Conservation (phyloP, 345 rosid genomes). For the Linum trigynum region DNA sequence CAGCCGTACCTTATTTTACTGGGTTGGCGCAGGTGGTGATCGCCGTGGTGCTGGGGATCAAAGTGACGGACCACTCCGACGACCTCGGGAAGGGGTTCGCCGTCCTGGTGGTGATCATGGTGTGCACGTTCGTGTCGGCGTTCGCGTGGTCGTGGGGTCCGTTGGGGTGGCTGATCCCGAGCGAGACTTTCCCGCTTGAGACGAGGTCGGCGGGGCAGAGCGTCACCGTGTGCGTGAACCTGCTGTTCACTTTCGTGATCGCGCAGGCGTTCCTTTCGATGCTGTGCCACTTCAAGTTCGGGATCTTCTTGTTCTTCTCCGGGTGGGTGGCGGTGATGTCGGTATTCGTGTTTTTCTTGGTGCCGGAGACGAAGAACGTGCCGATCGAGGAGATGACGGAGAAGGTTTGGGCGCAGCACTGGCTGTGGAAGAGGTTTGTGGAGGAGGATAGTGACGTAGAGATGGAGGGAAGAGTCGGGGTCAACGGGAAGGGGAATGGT, state of each 20-base stretch:
- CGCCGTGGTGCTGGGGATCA: constrained; percentile 60
- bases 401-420: constrained; percentile 88
- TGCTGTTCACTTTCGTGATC: constrained; percentile 80
- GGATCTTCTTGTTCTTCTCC: constrained; percentile 88
- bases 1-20: too few species aligned
- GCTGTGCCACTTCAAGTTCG: constrained; percentile 90
- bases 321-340: constrained; percentile 87
- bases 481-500: constrained; percentile 20
- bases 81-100: constrained; percentile 36
- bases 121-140: constrained; percentile 73
- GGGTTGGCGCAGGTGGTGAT: constrained; percentile 14
- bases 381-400: constrained; percentile 99
- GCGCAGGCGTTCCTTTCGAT: constrained; percentile 95
- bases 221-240: constrained; percentile 71
- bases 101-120: constrained; percentile 58
- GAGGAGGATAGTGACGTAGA: constrained; percentile 38
- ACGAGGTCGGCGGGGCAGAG: constrained; percentile 97
- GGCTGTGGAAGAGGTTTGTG: constrained; percentile 88
- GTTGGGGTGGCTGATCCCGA: constrained; percentile 87
- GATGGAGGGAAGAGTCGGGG: constrained; percentile 19
- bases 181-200: constrained; percentile 87
- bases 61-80: constrained; percentile 56
- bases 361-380: constrained; percentile 83
- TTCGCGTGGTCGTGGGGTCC: constrained; percentile 99
- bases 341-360: constrained; percentile 51